phyloP scores from a whole-genome alignment of 805 yeast genomes.

The Jamesozyma gamospora region DNA sequence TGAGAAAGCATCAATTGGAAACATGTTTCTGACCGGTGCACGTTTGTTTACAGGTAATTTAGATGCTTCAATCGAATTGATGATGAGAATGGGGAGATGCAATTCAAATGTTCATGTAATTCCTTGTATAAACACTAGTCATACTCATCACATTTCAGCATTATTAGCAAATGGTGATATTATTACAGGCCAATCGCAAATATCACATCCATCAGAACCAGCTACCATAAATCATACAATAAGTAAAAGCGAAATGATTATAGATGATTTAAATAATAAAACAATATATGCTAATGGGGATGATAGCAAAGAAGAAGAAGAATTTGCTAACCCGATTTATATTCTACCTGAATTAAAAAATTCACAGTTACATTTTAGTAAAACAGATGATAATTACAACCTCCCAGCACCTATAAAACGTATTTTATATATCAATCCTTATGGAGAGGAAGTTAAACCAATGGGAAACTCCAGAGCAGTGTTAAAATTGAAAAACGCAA shows the following conservation, averaged over 20 bases:
- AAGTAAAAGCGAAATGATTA: not conserved
- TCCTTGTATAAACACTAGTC: constrained; percentile 78
- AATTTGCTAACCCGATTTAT: constrained; percentile 39
- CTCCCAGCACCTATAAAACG: constrained; percentile 65
- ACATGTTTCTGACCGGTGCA: constrained; percentile 71
- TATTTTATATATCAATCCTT: constrained; percentile 73
- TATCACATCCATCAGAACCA: constrained; percentile 61
- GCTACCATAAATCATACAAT: not conserved
- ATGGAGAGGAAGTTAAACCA: constrained; percentile 80
- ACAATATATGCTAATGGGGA: constrained; percentile 9
- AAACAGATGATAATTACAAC: constrained; percentile 43
- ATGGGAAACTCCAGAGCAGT: constrained; percentile 55
- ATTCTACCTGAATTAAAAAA: constrained; percentile 63
- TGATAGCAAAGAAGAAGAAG: constrained; percentile 37
- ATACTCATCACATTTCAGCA: constrained; percentile 81
- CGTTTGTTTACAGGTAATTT: constrained; percentile 74
- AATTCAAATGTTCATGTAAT: constrained; percentile 46
- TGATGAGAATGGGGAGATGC: constrained; percentile 43
- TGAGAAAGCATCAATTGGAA: constrained; percentile 77
- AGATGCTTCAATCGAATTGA: constrained; percentile 73
- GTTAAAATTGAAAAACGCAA: constrained; percentile 39
- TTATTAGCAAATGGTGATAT: constrained; percentile 54
- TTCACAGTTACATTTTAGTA: constrained; percentile 67
- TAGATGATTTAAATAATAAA: constrained; percentile 1
- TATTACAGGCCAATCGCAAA: constrained; percentile 86